Percentiles rank a stretch among this genome's conserved stretches.
phyloP scores from a whole-genome alignment of 305 asterid species.

The Rubia tinctorum region DNA sequence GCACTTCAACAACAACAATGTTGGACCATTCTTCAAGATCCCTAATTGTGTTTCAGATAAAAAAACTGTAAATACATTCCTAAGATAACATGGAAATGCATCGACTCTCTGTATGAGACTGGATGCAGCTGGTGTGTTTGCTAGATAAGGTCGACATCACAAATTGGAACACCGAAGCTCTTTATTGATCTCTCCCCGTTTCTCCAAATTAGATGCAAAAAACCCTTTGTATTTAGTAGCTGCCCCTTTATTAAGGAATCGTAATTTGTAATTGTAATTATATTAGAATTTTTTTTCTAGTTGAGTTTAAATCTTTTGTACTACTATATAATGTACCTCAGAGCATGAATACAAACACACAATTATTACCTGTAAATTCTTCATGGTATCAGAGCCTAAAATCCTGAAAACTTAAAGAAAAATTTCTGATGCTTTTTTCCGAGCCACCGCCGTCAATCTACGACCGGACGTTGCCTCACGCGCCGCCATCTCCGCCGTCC shows the following conservation, averaged over 20 bases:
- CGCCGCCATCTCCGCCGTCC: too few relatives aligned
- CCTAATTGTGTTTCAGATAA: background rate
- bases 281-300: too few relatives aligned
- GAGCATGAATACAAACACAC: too few relatives aligned
- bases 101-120: slow-evolving; percentile 15
- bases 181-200: slow-evolving; percentile 63
- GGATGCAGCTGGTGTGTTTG: slow-evolving; percentile 96
- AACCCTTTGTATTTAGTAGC: slow-evolving; percentile 96
- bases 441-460: too few relatives aligned
- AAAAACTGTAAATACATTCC: background rate
- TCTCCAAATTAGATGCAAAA: slow-evolving; percentile 81
- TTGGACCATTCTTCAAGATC: background rate
- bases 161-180: slow-evolving; percentile 96
- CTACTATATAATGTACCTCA: too few relatives aligned
- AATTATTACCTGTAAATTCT: too few relatives aligned
- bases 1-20: slow-evolving; percentile 26
- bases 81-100: background rate
- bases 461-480: too few relatives aligned
- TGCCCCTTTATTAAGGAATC: slow-evolving; percentile 73
- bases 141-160: slow-evolving; percentile 96
- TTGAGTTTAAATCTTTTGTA: too few relatives aligned
- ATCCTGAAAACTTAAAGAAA: too few relatives aligned
- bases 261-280: too few relatives aligned
- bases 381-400: too few relatives aligned
- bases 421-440: too few relatives aligned